phyloP scores from a whole-genome alignment of 129 eudicot genomes.

The Escallonia rubra region DNA sequence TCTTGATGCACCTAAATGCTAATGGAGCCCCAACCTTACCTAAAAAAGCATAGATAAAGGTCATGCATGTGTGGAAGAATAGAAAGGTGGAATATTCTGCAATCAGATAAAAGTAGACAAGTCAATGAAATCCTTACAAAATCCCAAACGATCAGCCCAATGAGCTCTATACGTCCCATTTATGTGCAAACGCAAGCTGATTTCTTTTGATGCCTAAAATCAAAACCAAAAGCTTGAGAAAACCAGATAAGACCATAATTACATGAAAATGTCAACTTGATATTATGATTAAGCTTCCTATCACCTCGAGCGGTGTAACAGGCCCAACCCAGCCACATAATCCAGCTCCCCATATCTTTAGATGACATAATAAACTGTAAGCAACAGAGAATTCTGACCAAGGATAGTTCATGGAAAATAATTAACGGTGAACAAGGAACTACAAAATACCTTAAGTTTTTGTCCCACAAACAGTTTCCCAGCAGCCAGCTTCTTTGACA shows the following conservation, averaged over 20 bases:
- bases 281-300: not conserved
- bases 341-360: conserved; percentile 86
- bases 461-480: conserved; percentile 87
- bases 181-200: conserved; percentile 61
- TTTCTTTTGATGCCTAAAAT: conserved; percentile 50
- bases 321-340: conserved; percentile 85
- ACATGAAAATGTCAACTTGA: conserved; percentile 1
- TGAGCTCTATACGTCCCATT: conserved; percentile 96
- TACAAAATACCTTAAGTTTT: conserved; percentile 60
- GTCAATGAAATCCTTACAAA: conserved; percentile 52
- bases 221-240: conserved; percentile 13
- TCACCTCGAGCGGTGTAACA: conserved; percentile 83
- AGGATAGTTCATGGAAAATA: conserved; percentile 3
- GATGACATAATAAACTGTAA: conserved; percentile 34
- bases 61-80: conserved; percentile 10
- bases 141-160: conserved; percentile 94
- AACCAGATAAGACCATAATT: not conserved
- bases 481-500: conserved; percentile 51
- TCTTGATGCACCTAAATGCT: conserved; percentile 85
- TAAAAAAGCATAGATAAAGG: conserved; percentile 13
- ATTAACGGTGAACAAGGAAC: conserved; percentile 3
- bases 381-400: conserved; percentile 10
- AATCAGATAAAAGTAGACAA: not conserved
- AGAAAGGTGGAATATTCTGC: conserved; percentile 6
- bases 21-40: conserved; percentile 77